phyloP scores from a whole-genome alignment of 306 rosid genomes.

The Trifolium repens region DNA sequence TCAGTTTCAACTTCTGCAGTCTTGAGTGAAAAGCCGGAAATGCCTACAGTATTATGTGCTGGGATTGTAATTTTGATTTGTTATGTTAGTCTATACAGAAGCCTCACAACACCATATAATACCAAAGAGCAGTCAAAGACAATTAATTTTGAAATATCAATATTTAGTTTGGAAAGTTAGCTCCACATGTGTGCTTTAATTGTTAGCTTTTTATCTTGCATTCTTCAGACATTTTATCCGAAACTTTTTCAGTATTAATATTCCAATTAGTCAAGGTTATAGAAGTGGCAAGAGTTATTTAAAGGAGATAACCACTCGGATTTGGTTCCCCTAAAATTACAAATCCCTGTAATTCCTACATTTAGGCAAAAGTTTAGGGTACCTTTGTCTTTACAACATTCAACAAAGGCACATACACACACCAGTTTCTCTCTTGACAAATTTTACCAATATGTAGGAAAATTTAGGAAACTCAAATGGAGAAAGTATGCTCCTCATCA shows the following conservation, averaged over 20 bases:
- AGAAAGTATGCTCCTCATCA: background rate
- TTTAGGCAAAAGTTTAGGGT: background rate
- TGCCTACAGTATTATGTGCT: background rate
- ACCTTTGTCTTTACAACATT: background rate
- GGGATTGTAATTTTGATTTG: slow-evolving; percentile 1
- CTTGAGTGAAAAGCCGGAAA: background rate
- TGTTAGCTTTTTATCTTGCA: slow-evolving; percentile 8
- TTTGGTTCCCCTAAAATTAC: background rate
- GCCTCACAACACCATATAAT: slow-evolving; percentile 14
- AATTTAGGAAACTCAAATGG: background rate
- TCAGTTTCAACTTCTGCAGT: background rate
- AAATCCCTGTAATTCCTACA: background rate
- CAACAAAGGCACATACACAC: background rate
- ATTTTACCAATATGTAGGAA: background rate
- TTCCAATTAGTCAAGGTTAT: background rate
- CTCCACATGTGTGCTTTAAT: background rate
- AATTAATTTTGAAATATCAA: slow-evolving; percentile 14
- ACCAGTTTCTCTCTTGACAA: background rate
- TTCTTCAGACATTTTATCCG: slow-evolving; percentile 11
- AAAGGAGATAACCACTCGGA: slow-evolving; percentile 18
- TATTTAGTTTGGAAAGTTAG: slow-evolving; percentile 15
- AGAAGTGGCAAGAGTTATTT: background rate
- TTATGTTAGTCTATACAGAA: slow-evolving; percentile 19
- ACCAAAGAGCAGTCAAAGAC: slow-evolving; percentile 16
- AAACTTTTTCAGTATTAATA: slow-evolving; percentile 3